A percentile compares a stretch with the other conserved stretches of the same genome.
Evolutionary conservation across 1,284 basidiomycete species (phyloP).

Genomic region (Apiotrichum siamense): DNA sequence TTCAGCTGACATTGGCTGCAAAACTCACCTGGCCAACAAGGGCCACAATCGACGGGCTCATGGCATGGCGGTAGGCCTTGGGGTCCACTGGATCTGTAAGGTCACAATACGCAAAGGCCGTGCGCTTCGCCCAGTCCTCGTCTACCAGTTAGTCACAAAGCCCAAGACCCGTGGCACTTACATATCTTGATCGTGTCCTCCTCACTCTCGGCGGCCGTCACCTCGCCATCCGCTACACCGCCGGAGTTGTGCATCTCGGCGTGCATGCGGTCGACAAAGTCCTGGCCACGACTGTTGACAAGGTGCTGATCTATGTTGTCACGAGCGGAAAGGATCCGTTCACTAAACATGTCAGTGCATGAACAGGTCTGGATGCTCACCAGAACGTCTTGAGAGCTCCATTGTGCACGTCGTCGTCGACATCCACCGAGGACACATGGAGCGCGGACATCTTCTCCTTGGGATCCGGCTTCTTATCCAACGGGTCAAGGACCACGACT

Average conservation of each 20-base stretch:
- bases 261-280: constrained; percentile 70
- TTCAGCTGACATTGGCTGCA: constrained; percentile 54
- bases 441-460: neutral
- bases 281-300: constrained; percentile 73
- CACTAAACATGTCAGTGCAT: constrained; percentile 60
- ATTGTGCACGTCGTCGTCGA: constrained; percentile 47
- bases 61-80: constrained; percentile 22
- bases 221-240: neutral
- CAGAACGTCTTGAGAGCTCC: constrained; percentile 43
- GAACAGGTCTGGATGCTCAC: constrained; percentile 23
- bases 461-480: no score
- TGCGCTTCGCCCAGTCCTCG: constrained; percentile 69
- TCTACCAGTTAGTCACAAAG: constrained; percentile 44
- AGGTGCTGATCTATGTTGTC: constrained; percentile 76
- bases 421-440: neutral
- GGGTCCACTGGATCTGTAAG: constrained; percentile 14
- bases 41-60: constrained; percentile 11
- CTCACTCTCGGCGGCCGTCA: constrained; percentile 50
- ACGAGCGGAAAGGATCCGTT: constrained; percentile 69
- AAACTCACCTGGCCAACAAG: constrained; percentile 26
- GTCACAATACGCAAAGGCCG: constrained; percentile 82
- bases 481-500: no score
- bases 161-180: constrained; percentile 13
- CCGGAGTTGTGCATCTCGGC: constrained; percentile 60
- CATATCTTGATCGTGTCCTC: constrained; percentile 61